These are phyloP conservation scores for Backusella tarrabulga DNA, from an alignment of 192 early-diverging fungal genomes.

Conservation along the genomic window DNA sequence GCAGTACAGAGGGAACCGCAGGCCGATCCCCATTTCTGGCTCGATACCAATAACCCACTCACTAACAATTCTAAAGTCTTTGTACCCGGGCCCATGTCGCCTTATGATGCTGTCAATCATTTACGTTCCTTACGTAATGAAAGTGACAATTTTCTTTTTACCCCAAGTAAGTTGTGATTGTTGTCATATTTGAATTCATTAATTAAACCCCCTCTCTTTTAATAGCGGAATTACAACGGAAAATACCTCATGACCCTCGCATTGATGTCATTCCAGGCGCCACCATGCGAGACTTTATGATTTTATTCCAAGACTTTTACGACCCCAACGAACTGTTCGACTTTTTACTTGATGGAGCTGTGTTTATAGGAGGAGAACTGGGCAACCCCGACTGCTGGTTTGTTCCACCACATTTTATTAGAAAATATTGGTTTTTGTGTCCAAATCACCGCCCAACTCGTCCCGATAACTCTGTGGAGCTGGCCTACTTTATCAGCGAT, in stretches of 20 bases:
- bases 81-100: conserved; percentile 19
- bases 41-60: neutral
- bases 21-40: conserved; percentile 4
- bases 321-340: conserved; percentile 27
- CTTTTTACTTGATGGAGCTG: conserved; percentile 14
- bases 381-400: conserved; percentile 33
- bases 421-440: conserved; percentile 30
- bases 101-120: conserved; percentile 20
- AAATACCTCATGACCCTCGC: conserved; percentile 34
- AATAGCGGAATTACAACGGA: too few species aligned
- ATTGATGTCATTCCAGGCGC: conserved; percentile 34
- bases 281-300: conserved; percentile 37
- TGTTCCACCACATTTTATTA: conserved; percentile 28
- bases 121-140: conserved; percentile 4
- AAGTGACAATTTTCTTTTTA: neutral
- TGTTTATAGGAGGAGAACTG: conserved; percentile 29
- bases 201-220: neutral
- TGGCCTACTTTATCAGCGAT: conserved; percentile 13
- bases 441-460: conserved; percentile 25
- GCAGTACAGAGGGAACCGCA: neutral
- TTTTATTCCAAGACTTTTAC: conserved; percentile 33
- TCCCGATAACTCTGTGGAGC: conserved; percentile 25
- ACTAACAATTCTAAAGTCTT: neutral
- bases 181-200: neutral
- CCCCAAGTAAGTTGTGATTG: conserved; percentile 26